Base-by-base conservation (phyloP, 768 basidiomycete species). In the Calocera cornea region DNA sequence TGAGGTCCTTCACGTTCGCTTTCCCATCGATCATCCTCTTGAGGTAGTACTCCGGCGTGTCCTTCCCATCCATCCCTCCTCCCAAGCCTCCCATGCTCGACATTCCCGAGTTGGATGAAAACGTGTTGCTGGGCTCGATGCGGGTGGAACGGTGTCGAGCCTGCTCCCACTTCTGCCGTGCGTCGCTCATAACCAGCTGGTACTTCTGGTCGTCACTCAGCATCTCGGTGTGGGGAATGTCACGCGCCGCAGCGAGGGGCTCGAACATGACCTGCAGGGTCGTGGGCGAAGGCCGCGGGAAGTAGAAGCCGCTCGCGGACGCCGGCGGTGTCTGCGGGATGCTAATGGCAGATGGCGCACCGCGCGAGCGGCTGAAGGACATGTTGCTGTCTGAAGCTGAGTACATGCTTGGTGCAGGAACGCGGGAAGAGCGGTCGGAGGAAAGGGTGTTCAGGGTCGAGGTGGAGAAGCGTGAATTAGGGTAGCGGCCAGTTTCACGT, bases 11-110 rank as follows among this genome's bases (percentile, higher is more conserved):
- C 44, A 86, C 78, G 0, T 87, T 93, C 64, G 97, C 86, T 1
- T 89, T 89, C 68, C 86, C 85, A 73, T 95, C 89, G 73, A 97
- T 80, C 74, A 97, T 92, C 76, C 88, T 92, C 76, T 87, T 85
- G 70, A 98, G 85, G 74, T 93, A 97, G 89, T 89, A 97, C 75
- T 97, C 90, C 1, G 95, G 93, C 10, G 89, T 85, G 69, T 88
- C 87, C 66, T 86, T 84, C 24, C 83, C 76, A 36, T 72, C 71
- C 24, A 84, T 81, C 24, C 81, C 75, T 5, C 78, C 76, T 50
- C 68, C 68, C 66, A 64, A 64, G 34, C 34, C 29, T 12, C 40
- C 34, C 34, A n/a, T 14, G 33, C 34, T 40, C 10, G 64, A n/a
- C 16, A 65, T 36, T 14, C 40, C 66, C 66, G 33, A 68, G 40